Base-by-base conservation (phyloP, 345 rosid species). In the Citrus reticulata region DNA sequence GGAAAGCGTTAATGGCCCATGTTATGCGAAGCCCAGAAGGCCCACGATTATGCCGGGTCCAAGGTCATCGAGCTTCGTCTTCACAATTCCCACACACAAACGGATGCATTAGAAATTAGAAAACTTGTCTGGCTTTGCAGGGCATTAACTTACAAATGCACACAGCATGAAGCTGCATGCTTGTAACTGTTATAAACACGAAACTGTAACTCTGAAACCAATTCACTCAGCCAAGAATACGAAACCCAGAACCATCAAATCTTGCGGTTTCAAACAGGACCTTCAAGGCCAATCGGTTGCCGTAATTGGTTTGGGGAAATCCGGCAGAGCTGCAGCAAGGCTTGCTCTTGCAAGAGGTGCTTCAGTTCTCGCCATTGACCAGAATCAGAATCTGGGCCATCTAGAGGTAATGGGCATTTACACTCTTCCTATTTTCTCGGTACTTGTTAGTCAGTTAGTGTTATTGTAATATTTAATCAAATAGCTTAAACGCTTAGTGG, bases 261-360 rank as follows among this genome's bases (percentile, higher is more conserved):
- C 37, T 55, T 57, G 74, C 67, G 14, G 39, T 77, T 40, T 57
- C 54, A 57, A 64, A 30, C 74, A 37, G 67, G 74, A 77, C 58
- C 79, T 77, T 68, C 37, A 68, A 54, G 79, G 79, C 27, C 34
- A 77, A 77, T 67, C 55, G 16, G 67, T 68, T 9, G 74, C 73
- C 5, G 74, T 77, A 34, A 32, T 84, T 49, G 86, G 84, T 68
- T 75, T 84, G 77, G 85, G 79, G 57, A 84, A 73, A 79, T 81
- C 85, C 29, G 85, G 85, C 70, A 77, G 75, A 57, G 80, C 83
- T 22, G 87, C 87, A 1, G 83, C 71, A 6, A 66, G 73, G 78
- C 87, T 84, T 58, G 83, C 87, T 82, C 74, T 84, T 79, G 79
- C 83, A 29, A 46, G 83, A 30, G 87, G 85, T 73, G 87, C 87